Percentiles rank a stretch among this genome's conserved stretches.
Conservation (phyloP, 1,139 yeast genomes). For the Kluyveromyces marxianus region DNA sequence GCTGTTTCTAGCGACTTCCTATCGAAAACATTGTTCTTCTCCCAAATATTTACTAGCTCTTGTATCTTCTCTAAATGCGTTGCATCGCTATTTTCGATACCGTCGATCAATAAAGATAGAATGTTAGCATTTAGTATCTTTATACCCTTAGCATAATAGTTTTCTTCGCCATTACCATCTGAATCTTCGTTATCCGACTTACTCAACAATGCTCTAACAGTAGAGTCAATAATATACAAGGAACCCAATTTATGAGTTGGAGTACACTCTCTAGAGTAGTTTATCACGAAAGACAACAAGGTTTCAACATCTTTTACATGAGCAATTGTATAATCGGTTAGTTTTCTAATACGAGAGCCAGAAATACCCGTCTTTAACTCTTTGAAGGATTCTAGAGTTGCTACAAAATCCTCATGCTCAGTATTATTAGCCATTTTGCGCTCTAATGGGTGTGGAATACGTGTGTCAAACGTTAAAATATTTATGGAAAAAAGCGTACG, state of each 20-base stretch:
- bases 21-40: conserved; percentile 70
- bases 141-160: conserved; percentile 71
- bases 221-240: conserved; percentile 84
- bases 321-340: conserved; percentile 69
- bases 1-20: conserved; percentile 47
- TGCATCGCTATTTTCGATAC: conserved; percentile 45
- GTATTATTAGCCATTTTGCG: conserved; percentile 6
- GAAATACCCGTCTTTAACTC: conserved; percentile 86
- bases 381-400: conserved; percentile 64
- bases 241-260: conserved; percentile 83
- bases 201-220: conserved; percentile 78
- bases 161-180: conserved; percentile 48
- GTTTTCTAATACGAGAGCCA: conserved; percentile 84
- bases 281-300: conserved; percentile 23
- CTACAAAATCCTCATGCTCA: conserved; percentile 53
- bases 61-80: conserved; percentile 61
- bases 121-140: conserved; percentile 51
- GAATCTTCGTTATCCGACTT: conserved; percentile 52
- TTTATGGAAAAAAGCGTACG: not conserved
- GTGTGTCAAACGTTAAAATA: not conserved
- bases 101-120: conserved; percentile 52
- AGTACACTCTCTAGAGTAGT: conserved; percentile 69
- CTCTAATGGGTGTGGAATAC: conserved; percentile 1
- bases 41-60: conserved; percentile 90
- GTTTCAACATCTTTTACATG: conserved; percentile 42